phyloP scores from a whole-genome alignment of 169 alveolate species.

The Plasmodium fragile region DNA sequence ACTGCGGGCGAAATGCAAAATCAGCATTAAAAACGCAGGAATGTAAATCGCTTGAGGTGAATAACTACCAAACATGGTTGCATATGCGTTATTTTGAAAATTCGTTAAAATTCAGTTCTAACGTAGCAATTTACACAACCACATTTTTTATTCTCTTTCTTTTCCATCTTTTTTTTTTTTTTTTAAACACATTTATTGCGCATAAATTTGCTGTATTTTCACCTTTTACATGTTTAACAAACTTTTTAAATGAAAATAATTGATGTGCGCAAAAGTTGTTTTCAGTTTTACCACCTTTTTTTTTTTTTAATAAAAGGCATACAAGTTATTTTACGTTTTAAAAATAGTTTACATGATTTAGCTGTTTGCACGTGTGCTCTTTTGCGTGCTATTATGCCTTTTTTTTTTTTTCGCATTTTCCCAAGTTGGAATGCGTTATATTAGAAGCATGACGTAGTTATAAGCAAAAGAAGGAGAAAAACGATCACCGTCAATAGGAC shows the following conservation, averaged over 20 bases:
- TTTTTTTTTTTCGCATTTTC: neutral
- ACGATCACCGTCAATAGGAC: neutral
- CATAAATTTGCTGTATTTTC: neutral
- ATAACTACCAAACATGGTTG: slow-evolving; percentile 14
- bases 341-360: slow-evolving; percentile 2
- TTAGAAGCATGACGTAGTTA: neutral
- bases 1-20: neutral
- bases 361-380: neutral
- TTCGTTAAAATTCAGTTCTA: slow-evolving; percentile 22
- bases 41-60: slow-evolving; percentile 18
- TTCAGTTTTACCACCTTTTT: neutral
- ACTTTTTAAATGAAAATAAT: slow-evolving; percentile 24
- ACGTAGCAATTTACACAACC: neutral
- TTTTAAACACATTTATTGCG: slow-evolving; percentile 18
- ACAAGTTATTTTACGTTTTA: slow-evolving; percentile 5
- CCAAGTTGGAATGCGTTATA: neutral
- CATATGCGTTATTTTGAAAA: slow-evolving; percentile 40
- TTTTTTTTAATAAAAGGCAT: neutral
- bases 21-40: neutral
- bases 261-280: slow-evolving; percentile 31
- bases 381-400: neutral
- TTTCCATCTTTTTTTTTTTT: neutral
- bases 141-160: neutral
- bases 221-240: slow-evolving; percentile 9
- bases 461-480: neutral